These are phyloP conservation scores for Pseudogymnoascus sp. DNA, from an alignment of 2,329 filamentous ascomycete genomes.

Conservation along the genomic window DNA sequence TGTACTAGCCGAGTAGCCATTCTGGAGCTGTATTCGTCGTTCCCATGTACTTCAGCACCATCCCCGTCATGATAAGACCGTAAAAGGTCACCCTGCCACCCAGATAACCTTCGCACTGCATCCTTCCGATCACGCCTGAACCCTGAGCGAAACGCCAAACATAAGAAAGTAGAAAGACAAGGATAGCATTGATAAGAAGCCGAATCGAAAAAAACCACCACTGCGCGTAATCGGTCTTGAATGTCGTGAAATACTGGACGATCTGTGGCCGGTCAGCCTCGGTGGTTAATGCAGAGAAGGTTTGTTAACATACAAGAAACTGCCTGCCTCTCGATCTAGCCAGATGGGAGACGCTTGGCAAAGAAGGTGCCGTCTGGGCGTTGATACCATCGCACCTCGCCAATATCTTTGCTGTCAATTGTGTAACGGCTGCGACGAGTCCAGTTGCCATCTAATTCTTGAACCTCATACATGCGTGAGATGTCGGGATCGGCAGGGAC, in stretches of 20 bases:
- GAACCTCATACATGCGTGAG: slow-evolving; percentile 53
- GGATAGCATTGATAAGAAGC: not conserved
- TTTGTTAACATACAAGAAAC: not conserved
- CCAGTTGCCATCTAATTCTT: slow-evolving; percentile 54
- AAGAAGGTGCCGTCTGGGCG: slow-evolving; percentile 53
- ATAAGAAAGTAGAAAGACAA: not conserved
- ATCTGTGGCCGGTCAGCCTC: not conserved
- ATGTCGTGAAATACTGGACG: not conserved
- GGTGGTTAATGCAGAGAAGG: not conserved
- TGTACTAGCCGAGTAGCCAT: not conserved
- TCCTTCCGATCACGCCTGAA: not conserved
- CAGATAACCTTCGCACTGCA: not conserved
- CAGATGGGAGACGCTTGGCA: slow-evolving; percentile 44
- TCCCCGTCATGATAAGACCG: not conserved
- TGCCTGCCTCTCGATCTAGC: slow-evolving; percentile 8
- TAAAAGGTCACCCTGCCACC: not conserved
- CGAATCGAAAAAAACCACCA: not conserved
- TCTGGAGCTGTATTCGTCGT: not conserved
- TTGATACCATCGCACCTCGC: slow-evolving; percentile 52
- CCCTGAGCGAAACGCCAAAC: not conserved
- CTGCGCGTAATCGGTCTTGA: not conserved
- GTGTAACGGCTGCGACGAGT: slow-evolving; percentile 51
- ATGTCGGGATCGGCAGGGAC: slow-evolving; percentile 55
- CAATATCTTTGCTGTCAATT: slow-evolving; percentile 48
- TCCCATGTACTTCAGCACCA: not conserved